A percentile compares a stretch with the other conserved stretches of the same genome.
These are phyloP conservation scores for Carex myosuroides DNA, from an alignment of 176 grass and related monocot species.

Conservation along the genomic window DNA sequence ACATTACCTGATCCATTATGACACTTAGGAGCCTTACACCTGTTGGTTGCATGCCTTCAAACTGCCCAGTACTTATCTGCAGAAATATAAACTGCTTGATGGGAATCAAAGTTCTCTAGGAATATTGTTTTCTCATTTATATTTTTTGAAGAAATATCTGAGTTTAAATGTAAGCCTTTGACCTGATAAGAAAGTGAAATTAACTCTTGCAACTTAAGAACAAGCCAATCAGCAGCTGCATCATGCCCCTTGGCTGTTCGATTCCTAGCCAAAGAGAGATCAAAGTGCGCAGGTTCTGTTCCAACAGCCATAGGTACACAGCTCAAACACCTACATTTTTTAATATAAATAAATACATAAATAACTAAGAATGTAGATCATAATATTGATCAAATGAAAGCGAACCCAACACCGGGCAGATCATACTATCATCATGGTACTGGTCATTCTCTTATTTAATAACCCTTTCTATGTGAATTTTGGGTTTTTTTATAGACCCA, in stretches of 20 bases:
- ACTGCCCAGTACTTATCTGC: conserved; percentile 92
- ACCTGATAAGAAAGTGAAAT: conserved; percentile 97
- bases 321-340: conserved; percentile 75
- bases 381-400: not conserved
- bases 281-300: conserved; percentile 88
- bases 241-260: conserved; percentile 30
- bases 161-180: conserved; percentile 11
- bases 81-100: conserved; percentile 1
- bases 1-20: conserved; percentile 88
- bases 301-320: conserved; percentile 89
- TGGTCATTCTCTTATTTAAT: not conserved
- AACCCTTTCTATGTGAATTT: not conserved
- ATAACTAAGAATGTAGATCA: not conserved
- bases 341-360: conserved; percentile 7
- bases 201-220: conserved; percentile 91
- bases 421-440: not conserved
- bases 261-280: conserved; percentile 65
- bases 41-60: conserved; percentile 96
- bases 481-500: not conserved
- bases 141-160: conserved; percentile 5
- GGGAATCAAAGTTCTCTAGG: conserved; percentile 1
- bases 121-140: conserved; percentile 14
- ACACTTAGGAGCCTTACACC: conserved; percentile 77
- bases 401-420: not conserved
- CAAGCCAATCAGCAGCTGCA: conserved; percentile 64